Conservation (phyloP, 768 basidiomycete genomes). For the Tylopilus vinaceipallidus region DNA sequence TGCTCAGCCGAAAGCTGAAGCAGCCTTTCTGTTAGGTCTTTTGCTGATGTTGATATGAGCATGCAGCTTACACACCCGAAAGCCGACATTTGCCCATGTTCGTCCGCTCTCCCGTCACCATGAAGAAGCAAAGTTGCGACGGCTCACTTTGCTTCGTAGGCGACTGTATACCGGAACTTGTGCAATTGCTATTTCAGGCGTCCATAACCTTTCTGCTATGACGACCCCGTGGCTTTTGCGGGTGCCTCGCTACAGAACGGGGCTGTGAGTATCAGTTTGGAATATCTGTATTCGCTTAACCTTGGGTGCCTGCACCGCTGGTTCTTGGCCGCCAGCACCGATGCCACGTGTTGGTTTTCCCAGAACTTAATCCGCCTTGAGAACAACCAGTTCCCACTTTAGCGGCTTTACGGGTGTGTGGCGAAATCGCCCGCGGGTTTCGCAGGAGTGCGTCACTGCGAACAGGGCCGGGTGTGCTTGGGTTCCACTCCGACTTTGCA, state of each 20-base stretch:
- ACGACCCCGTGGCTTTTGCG: not conserved
- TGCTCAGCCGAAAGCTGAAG: no score
- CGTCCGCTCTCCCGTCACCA: conserved; percentile 1
- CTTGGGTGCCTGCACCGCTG: not conserved
- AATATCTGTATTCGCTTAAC: conserved; percentile 24
- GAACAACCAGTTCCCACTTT: conserved; percentile 13
- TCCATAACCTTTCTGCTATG: not conserved
- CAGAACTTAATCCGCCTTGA: conserved; percentile 16
- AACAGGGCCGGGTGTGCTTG: conserved; percentile 9
- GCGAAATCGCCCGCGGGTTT: conserved; percentile 23
- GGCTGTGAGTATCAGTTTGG: conserved; percentile 16
- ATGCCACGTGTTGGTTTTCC: conserved; percentile 19
- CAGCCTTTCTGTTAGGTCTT: no score
- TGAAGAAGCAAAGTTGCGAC: not conserved
- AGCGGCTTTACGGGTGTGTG: conserved; percentile 12
- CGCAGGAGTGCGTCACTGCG: conserved; percentile 16
- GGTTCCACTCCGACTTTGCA: not conserved
- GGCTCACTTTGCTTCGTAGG: not conserved
- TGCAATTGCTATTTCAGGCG: not conserved
- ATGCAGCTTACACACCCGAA: no score
- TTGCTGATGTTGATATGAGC: no score
- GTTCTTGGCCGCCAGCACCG: not conserved
- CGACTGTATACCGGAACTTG: not conserved
- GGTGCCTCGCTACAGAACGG: not conserved
- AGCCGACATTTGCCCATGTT: conserved; percentile 13